Percentiles rank a stretch among this genome's conserved stretches.
Evolutionary conservation across 495 filamentous ascomycete genomes (phyloP).

Genomic region (Penicillium parvum): DNA sequence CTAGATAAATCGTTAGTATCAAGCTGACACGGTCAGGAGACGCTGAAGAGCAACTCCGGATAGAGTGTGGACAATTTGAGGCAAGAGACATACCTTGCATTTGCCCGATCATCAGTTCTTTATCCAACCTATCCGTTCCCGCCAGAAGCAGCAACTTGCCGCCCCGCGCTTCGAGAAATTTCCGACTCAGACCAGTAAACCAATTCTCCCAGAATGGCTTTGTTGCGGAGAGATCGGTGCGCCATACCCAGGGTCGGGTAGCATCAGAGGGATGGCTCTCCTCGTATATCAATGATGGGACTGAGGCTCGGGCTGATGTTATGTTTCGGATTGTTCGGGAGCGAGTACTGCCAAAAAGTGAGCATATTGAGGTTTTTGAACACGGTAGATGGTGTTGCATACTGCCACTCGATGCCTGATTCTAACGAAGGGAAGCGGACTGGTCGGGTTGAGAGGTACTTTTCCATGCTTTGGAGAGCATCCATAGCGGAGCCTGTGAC

Average conservation of each 20-base stretch:
- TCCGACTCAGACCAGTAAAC: slow-evolving; percentile 82
- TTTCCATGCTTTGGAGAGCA: slow-evolving; percentile 91
- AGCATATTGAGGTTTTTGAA: no score
- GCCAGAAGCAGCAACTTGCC: slow-evolving; percentile 90
- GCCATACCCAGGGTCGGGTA: slow-evolving; percentile 66
- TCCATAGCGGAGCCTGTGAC: slow-evolving; percentile 69
- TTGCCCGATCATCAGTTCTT: slow-evolving; percentile 93
- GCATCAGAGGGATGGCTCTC: slow-evolving; percentile 32
- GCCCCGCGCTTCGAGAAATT: slow-evolving; percentile 79
- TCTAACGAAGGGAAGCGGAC: slow-evolving; percentile 66
- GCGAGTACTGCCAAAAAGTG: slow-evolving; percentile 61
- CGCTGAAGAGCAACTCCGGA: no score
- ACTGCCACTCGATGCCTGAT: slow-evolving; percentile 92
- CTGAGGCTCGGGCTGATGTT: slow-evolving; percentile 74
- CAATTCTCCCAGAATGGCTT: slow-evolving; percentile 92
- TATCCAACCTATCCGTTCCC: slow-evolving; percentile 90
- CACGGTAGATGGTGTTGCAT: slow-evolving; percentile 18
- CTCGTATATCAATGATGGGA: slow-evolving; percentile 71
- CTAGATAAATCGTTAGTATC: slow-evolving; percentile 46
- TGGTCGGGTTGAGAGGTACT: slow-evolving; percentile 82
- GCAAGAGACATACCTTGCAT: slow-evolving; percentile 74
- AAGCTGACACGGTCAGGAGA: no score
- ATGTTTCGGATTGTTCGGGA: slow-evolving; percentile 84
- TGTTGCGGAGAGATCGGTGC: slow-evolving; percentile 77
- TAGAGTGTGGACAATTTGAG: no score